Evolutionary conservation across 768 basidiomycete species (phyloP).

Genomic region (Psilocybe subaeruginosa): DNA sequence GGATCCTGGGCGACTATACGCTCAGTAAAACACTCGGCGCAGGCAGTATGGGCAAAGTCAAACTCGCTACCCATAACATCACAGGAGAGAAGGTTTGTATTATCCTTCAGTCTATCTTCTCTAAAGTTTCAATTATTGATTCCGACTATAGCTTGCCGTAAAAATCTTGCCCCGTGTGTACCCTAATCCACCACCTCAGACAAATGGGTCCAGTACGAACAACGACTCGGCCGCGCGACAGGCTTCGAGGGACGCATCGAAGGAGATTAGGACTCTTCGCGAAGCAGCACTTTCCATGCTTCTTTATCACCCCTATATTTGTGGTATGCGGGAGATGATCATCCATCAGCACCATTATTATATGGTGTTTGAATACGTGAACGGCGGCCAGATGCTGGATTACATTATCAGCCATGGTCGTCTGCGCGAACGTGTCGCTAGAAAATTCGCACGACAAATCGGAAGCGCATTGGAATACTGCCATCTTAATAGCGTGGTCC

Average conservation of each 20-base stretch:
- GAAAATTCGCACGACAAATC: constrained; percentile 98
- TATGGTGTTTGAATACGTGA: constrained; percentile 99
- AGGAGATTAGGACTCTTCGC: constrained; percentile 94
- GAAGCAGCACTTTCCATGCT: constrained; percentile 96
- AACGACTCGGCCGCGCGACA: constrained; percentile 73
- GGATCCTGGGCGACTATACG: constrained; percentile 91
- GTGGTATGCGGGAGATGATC: constrained; percentile 99
- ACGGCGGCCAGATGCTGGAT: constrained; percentile 99
- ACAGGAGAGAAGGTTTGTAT: constrained; percentile 88
- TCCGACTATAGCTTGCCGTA: constrained; percentile 78
- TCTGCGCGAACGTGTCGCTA: constrained; percentile 90
- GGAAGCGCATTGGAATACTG: constrained; percentile 96
- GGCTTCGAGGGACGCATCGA: constrained; percentile 87
- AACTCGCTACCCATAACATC: constrained; percentile 86
- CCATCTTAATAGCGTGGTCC: constrained; percentile 96
- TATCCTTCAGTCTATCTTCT: constrained; percentile 13
- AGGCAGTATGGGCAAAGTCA: constrained; percentile 99
- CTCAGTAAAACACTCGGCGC: constrained; percentile 97
- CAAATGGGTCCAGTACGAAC: constrained; percentile 42
- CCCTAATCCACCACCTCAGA: constrained; percentile 54
- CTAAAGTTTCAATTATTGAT: constrained; percentile 4
- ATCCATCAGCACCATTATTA: constrained; percentile 98
- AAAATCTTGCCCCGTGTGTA: constrained; percentile 94
- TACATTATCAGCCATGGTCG: constrained; percentile 99
- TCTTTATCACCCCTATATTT: constrained; percentile 97